Conservation (phyloP, 306 rosid genomes). For the Prinsepia uniflora region DNA sequence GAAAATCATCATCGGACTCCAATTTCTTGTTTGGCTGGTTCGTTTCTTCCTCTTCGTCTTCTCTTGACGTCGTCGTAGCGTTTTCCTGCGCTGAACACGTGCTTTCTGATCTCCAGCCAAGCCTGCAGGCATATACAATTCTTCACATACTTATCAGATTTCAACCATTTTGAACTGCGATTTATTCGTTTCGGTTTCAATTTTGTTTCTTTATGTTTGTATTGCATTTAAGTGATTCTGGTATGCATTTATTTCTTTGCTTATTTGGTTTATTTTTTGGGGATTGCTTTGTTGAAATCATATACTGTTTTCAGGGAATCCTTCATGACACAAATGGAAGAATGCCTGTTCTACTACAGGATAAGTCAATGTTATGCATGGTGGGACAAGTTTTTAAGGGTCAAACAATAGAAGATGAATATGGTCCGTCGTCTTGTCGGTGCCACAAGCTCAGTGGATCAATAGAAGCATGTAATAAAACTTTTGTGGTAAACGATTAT, state of each 20-base stretch:
- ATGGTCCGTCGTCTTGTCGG: constrained; percentile 33
- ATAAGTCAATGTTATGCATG: constrained; percentile 54
- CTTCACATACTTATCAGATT: neutral
- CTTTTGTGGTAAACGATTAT: constrained; percentile 37
- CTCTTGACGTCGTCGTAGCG: constrained; percentile 73
- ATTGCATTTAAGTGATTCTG: neutral
- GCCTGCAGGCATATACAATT: constrained; percentile 58
- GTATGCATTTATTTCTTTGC: neutral
- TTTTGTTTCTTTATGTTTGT: neutral
- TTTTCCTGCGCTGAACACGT: constrained; percentile 45
- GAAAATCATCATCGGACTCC: constrained; percentile 40
- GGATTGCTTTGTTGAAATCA: neutral
- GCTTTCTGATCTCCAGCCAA: constrained; percentile 34
- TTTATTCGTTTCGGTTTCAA: neutral
- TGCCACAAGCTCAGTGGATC: constrained; percentile 45
- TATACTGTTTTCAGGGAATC: constrained; percentile 43
- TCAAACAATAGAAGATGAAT: constrained; percentile 31
- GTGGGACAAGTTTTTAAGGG: constrained; percentile 42
- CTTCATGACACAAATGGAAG: constrained; percentile 43
- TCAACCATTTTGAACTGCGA: neutral
- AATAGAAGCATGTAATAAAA: constrained; percentile 40
- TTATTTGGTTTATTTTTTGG: neutral
- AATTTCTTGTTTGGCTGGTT: constrained; percentile 80
- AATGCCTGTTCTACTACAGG: constrained; percentile 64
- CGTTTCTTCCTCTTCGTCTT: constrained; percentile 50